These are phyloP conservation scores for Botrytis byssoidea DNA, from an alignment of 2,329 filamentous ascomycete genomes.

Conservation along the genomic window DNA sequence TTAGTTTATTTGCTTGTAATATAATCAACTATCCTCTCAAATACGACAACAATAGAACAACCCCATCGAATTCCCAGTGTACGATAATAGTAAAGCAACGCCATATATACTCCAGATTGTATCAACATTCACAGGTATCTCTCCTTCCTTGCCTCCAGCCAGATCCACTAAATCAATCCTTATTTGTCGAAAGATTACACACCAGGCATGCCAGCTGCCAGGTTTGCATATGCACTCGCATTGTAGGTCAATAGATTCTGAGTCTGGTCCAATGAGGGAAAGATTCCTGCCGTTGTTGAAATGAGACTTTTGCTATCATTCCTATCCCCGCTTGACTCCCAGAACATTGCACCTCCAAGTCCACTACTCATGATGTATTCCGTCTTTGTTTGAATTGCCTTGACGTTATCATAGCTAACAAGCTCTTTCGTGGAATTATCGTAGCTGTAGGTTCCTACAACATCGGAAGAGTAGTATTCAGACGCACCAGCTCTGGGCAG, in stretches of 20 bases:
- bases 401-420: slow-evolving; percentile 69
- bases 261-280: slow-evolving; percentile 46
- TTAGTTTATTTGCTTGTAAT: background rate
- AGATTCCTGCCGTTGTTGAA: slow-evolving; percentile 43
- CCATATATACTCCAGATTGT: background rate
- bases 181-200: background rate
- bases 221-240: slow-evolving; percentile 54
- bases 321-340: slow-evolving; percentile 73
- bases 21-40: background rate
- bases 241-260: slow-evolving; percentile 54
- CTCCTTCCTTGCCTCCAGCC: background rate
- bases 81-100: background rate
- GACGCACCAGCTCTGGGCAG: slow-evolving; percentile 62
- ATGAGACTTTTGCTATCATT: slow-evolving; percentile 60
- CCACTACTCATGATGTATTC: slow-evolving; percentile 60
- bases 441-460: slow-evolving; percentile 70
- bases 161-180: background rate
- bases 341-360: slow-evolving; percentile 81
- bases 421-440: slow-evolving; percentile 59
- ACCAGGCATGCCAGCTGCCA: slow-evolving; percentile 42
- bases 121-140: background rate
- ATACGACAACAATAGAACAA: background rate
- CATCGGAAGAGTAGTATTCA: slow-evolving; percentile 55
- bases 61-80: background rate
- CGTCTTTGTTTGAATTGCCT: slow-evolving; percentile 61